Evolutionary conservation across 129 eudicot genomes (phyloP).

Genomic region (Pulicaria dysenterica): DNA sequence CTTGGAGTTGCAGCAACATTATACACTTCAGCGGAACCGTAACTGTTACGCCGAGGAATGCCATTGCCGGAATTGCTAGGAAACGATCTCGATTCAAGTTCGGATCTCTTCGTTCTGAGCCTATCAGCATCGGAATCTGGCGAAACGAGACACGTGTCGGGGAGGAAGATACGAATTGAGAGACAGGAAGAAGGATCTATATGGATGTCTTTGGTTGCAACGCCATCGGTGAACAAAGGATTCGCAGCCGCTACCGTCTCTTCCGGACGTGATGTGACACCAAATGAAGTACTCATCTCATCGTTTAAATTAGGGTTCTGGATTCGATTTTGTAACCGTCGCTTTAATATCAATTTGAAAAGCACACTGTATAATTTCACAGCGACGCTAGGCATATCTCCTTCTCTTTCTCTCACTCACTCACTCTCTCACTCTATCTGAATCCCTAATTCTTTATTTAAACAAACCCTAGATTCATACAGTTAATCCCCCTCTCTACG

Average conservation of each 20-base stretch:
- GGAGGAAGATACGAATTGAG: slow-evolving; percentile 78
- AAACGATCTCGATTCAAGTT: slow-evolving; percentile 36
- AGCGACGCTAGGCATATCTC: slow-evolving; percentile 82
- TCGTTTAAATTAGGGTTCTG: slow-evolving; percentile 55
- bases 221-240: slow-evolving; percentile 78
- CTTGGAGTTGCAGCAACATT: slow-evolving; percentile 10
- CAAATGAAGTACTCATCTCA: slow-evolving; percentile 49
- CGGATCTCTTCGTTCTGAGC: slow-evolving; percentile 34
- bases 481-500: slow-evolving; percentile 18
- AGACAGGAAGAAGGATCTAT: slow-evolving; percentile 80
- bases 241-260: slow-evolving; percentile 73
- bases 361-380: slow-evolving; percentile 82
- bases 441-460: slow-evolving; percentile 4
- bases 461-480: slow-evolving; percentile 20
- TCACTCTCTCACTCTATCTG: background rate
- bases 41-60: slow-evolving; percentile 53
- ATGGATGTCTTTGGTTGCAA: slow-evolving; percentile 90
- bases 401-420: background rate
- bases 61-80: slow-evolving; percentile 3
- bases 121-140: slow-evolving; percentile 41
- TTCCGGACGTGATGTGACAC: slow-evolving; percentile 86
- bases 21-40: slow-evolving; percentile 34
- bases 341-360: slow-evolving; percentile 73
- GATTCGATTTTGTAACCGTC: slow-evolving; percentile 72
- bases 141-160: slow-evolving; percentile 61